Percentiles rank a stretch among this genome's conserved stretches.
Conservation (phyloP, 192 early-diverging fungal species). For the Coemansia sp. region DNA sequence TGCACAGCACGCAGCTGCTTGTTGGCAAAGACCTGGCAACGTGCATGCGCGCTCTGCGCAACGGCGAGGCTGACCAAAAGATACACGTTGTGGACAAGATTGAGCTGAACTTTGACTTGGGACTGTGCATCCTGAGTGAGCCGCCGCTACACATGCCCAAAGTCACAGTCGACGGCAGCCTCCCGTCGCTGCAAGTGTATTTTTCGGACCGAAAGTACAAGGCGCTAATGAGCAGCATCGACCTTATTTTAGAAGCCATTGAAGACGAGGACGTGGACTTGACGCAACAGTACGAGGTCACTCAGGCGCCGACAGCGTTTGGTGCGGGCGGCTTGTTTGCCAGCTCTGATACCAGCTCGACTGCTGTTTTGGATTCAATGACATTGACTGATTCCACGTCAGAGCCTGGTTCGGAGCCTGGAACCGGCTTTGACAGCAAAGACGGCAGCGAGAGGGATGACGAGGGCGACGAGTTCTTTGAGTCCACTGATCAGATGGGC, state of each 20-base stretch:
- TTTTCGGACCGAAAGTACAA: constrained; percentile 94
- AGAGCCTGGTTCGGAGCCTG: constrained; percentile 1
- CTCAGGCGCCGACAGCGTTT: constrained; percentile 30
- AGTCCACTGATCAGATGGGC: constrained; percentile 28
- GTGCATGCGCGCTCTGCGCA: constrained; percentile 68
- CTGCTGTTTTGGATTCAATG: constrained; percentile 2
- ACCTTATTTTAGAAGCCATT: constrained; percentile 61
- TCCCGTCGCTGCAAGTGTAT: constrained; percentile 84
- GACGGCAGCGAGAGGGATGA: constrained; percentile 4
- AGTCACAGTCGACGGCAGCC: constrained; percentile 72
- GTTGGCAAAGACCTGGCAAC: constrained; percentile 72
- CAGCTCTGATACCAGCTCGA: constrained; percentile 2
- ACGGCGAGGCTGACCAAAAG: constrained; percentile 50
- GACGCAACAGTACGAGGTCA: constrained; percentile 46
- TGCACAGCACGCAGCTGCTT: constrained; percentile 79
- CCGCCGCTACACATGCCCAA: constrained; percentile 68
- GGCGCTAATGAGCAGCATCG: constrained; percentile 78
- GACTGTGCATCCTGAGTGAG: constrained; percentile 82
- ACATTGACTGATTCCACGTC: background rate
- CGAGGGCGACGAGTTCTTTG: constrained; percentile 48
- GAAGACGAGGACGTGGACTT: constrained; percentile 50
- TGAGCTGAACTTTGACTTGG: constrained; percentile 76
- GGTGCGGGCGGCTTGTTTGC: constrained; percentile 39
- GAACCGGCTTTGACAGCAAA: background rate
- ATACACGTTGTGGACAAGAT: constrained; percentile 88